A percentile compares a stretch with the other conserved stretches of the same genome.
Conservation (phyloP, 169 alveolate genomes). For the Besnoitia besnoiti region DNA sequence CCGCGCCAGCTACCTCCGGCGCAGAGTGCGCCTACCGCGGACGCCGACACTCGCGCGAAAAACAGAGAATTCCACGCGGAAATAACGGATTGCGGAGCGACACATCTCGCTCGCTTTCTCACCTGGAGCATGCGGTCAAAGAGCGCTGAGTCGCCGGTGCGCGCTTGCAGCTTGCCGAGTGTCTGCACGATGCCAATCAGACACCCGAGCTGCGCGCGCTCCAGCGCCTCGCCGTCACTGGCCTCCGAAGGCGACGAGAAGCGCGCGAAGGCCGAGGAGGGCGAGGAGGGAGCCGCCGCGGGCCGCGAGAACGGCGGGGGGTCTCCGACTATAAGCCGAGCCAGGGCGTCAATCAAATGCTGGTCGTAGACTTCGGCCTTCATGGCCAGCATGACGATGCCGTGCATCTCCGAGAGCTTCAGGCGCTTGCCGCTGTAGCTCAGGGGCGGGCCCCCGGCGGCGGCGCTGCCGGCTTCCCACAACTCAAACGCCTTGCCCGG, state of each 20-base stretch:
- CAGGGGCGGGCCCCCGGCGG: not conserved
- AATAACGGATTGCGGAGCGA: no score
- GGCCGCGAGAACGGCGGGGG: not conserved
- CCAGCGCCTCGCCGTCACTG: not conserved
- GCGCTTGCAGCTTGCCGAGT: not conserved
- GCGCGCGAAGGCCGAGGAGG: not conserved
- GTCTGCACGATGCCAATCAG: not conserved
- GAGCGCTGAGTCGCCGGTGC: not conserved
- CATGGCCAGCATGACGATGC: not conserved
- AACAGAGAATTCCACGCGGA: no score
- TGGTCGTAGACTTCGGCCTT: slow-evolving; percentile 2
- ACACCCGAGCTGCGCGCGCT: not conserved
- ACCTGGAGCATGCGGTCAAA: not conserved
- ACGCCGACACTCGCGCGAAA: no score
- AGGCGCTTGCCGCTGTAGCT: not conserved
- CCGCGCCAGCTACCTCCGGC: no score
- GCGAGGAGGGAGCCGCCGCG: not conserved
- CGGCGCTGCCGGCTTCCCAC: not conserved
- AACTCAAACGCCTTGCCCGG: not conserved
- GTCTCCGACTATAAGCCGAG: not conserved
- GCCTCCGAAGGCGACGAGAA: not conserved
- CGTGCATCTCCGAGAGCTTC: not conserved
- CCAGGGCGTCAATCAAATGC: not conserved
- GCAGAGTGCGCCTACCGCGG: no score
- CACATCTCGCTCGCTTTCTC: no score